Evolutionary conservation across 2,329 filamentous ascomycete species (phyloP), one percentile per base, ranked within the genome.

Genomic region (Alternaria postmessia): DNA sequence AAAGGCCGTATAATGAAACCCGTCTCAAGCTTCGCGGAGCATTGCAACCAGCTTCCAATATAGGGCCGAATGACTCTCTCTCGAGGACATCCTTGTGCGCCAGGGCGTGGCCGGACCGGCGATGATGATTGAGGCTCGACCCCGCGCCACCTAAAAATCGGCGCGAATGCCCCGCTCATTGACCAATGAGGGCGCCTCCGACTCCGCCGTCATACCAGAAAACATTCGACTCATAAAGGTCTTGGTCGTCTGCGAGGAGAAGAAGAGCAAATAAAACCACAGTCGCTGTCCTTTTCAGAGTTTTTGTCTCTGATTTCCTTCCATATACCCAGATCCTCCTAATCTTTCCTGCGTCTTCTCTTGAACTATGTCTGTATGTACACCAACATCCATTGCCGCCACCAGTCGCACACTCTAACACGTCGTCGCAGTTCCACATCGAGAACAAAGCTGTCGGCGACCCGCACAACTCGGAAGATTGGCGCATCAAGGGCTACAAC

Each of bases 401-500:
- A 63, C 66, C 59, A 62, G 60, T 44, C 47, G 11, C 12, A 24
- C 34, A 30, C 30, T 43, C 38, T 57, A 51, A 39, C 46, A 41
- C 32, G 46, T 57, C 61, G 34, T 42, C 38, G 48, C 60, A 84
- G 82, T 84, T 83, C 80, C 83, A 79, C 78, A 79, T 82, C 63
- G 79, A 80, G 65, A 85, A 84, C 75, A 79, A 80, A 68, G 76
- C 78, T 38, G 81, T 84, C 46, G 83, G 83, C 71, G 81, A 85
- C 74, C 78, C 79, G 54, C 71, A 79, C 57, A 81, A 79, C 71
- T 81, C 80, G 5, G 83, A 85, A 70, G 82, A 85, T 63, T 85
- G 81, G 80, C 81, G 83, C 62, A 84, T 85, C 65, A 90, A 91
- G 64, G 94, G 94, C 71, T 94, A 96, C 86, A 97, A 96, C 78